Evolutionary conservation across 768 basidiomycete species (phyloP), one percentile per base, ranked within the genome.

Genomic region (Serendipita sp.): DNA sequence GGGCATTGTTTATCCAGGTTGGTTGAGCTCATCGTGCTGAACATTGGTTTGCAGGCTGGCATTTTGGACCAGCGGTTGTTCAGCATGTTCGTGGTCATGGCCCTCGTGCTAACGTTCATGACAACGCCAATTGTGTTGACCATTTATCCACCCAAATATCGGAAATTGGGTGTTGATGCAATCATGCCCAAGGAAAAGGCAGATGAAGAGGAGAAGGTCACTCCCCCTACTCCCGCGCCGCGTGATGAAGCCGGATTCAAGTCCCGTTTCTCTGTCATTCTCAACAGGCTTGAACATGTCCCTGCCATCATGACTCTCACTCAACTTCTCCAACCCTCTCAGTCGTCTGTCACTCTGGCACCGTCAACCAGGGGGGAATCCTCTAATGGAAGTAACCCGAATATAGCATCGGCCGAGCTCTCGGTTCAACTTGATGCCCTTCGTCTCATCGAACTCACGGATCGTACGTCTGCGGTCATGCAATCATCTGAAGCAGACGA

Each of bases 1-100:
- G 10, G 13, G 4, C 34, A 35, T n/a, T 13, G 32, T 10, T 32
- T 11, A 11, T 15, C 15, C 47, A 38, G 56, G 28, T 79, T 96
- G 3, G 88, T 97, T 8, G 94, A 96, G 71, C 78, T 97, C 16
- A 96, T 98, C 69, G 94, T 98, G 2, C 84, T 98, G 67, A 99
- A 98, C 70, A 89, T 98, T 67, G 94, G 95, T 2, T 77, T 95
- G 1, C 77, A 80, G 2, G 91, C 89, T 2, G 83, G 83, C 0
- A 92, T 95, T 62, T 77, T 98, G 28, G 80, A 84, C 0, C 78
- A 70, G 65, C 81, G 66, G 56, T 73, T 65, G 63, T 56, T 58
- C 63, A n/a, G 34, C 0, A 97, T 96, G 91, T 94, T 97, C 70
- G 91, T 97, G 45, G 77, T 97, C 18, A 87, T 89, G 70, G 87